These are phyloP conservation scores for Protostelium mycophagum DNA, from an alignment of 78 protist genomes.

Conservation along the genomic window DNA sequence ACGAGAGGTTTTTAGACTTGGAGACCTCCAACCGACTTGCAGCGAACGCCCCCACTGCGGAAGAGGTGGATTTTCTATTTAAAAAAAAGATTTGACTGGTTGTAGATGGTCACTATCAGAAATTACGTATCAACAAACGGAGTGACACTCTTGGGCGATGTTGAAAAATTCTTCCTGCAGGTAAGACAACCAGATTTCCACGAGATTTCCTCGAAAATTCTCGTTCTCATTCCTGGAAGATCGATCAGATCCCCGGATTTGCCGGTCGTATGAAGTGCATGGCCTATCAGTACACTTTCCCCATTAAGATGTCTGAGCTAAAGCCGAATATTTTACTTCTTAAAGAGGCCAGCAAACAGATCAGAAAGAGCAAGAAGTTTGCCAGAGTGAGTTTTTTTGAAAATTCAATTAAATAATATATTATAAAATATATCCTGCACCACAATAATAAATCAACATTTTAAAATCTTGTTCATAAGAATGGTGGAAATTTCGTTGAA, in stretches of 20 bases:
- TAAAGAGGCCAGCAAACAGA: not conserved
- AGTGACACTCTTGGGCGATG: not conserved
- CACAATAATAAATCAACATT: not conserved
- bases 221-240: too few relatives aligned
- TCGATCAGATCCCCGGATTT: not conserved
- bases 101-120: not conserved
- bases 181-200: too few relatives aligned
- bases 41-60: constrained; percentile 39
- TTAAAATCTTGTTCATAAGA: too few relatives aligned
- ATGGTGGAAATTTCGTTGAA: too few relatives aligned
- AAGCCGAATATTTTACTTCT: not conserved
- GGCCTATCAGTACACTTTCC: not conserved
- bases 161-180: not conserved
- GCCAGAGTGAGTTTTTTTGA: not conserved
- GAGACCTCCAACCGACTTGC: constrained; percentile 30
- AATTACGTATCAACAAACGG: not conserved
- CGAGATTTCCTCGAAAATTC: too few relatives aligned
- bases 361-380: not conserved
- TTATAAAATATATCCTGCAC: too few relatives aligned
- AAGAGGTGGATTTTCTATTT: constrained; percentile 21
- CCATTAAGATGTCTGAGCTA: not conserved
- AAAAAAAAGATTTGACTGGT: not conserved
- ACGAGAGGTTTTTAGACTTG: constrained; percentile 28
- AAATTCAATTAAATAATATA: too few relatives aligned
- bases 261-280: not conserved